These are phyloP conservation scores for Polytrichum formosum DNA, from an alignment of 225 moss, liverwort and hornwort species.

Conservation along the genomic window DNA sequence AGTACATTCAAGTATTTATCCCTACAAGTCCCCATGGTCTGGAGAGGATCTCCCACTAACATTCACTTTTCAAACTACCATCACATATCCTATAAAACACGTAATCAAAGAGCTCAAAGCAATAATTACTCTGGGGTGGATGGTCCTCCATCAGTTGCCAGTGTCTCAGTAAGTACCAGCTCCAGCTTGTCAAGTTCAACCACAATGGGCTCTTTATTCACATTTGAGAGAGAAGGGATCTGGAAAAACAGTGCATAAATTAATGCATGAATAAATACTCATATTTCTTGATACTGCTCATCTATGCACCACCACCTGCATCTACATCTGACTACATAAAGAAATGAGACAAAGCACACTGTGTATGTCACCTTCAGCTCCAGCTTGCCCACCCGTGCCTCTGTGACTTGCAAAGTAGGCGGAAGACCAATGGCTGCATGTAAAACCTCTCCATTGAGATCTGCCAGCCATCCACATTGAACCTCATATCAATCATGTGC, in stretches of 20 bases:
- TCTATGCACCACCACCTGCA: not conserved
- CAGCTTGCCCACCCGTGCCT: slow-evolving; percentile 90
- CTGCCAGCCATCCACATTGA: slow-evolving; percentile 39
- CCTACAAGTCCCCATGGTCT: too few relatives aligned
- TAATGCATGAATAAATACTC: not conserved
- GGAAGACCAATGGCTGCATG: slow-evolving; percentile 93
- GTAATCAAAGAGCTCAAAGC: slow-evolving; percentile 12
- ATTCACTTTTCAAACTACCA: not conserved
- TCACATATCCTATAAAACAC: not conserved
- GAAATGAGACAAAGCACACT: not conserved
- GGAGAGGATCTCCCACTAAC: not conserved
- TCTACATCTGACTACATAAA: not conserved
- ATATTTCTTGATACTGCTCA: too few relatives aligned
- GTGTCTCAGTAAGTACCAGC: slow-evolving; percentile 76
- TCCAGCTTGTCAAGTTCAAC: slow-evolving; percentile 95
- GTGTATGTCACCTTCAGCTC: slow-evolving; percentile 70
- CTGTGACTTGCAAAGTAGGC: slow-evolving; percentile 81
- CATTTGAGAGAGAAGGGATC: slow-evolving; percentile 91
- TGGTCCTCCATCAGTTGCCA: slow-evolving; percentile 46
- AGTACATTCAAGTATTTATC: too few relatives aligned
- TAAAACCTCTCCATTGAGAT: slow-evolving; percentile 96
- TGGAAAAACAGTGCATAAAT: slow-evolving; percentile 32
- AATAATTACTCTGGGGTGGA: slow-evolving; percentile 54
- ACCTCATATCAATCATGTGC: not conserved
- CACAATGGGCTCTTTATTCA: slow-evolving; percentile 86